These are phyloP conservation scores for Plasmodium chabaudi DNA, from an alignment of 169 alveolate genomes.

Conservation along the genomic window DNA sequence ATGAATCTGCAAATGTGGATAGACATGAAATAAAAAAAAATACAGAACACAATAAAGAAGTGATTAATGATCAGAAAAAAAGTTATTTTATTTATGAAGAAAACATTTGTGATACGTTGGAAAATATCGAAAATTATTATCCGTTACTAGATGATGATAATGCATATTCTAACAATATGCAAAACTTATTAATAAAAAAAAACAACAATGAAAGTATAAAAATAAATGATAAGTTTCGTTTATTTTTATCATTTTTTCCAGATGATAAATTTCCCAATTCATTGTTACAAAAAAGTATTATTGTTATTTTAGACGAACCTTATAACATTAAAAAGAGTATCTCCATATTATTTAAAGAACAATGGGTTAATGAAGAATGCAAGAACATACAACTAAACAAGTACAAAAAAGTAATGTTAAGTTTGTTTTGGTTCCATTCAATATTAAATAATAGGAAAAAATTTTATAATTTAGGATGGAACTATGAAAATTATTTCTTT, in stretches of 20 bases:
- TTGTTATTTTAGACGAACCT: constrained; percentile 96
- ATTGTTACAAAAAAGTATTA: constrained; percentile 94
- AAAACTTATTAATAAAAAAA: constrained; percentile 50
- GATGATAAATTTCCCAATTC: constrained; percentile 95
- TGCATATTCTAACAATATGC: constrained; percentile 2
- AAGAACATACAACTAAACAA: constrained; percentile 53
- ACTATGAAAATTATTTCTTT: constrained; percentile 90
- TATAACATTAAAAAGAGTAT: constrained; percentile 63
- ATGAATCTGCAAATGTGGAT: background rate
- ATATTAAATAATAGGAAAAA: constrained; percentile 91
- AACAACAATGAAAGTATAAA: constrained; percentile 76
- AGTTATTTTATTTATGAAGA: background rate
- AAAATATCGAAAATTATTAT: constrained; percentile 3
- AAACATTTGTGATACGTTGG: background rate
- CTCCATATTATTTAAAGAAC: constrained; percentile 68
- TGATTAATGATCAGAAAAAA: background rate
- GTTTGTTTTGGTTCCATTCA: constrained; percentile 94
- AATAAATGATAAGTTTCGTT: constrained; percentile 94
- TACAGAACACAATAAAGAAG: background rate
- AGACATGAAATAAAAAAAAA: background rate
- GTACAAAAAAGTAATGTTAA: constrained; percentile 85
- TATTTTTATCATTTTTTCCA: constrained; percentile 95
- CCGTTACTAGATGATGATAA: constrained; percentile 11
- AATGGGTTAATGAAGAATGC: constrained; percentile 77
- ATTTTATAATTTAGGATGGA: constrained; percentile 94